Percentiles rank a stretch among this genome's conserved stretches.
phyloP scores from a whole-genome alignment of 306 rosid species.

The Acacia confusa region DNA sequence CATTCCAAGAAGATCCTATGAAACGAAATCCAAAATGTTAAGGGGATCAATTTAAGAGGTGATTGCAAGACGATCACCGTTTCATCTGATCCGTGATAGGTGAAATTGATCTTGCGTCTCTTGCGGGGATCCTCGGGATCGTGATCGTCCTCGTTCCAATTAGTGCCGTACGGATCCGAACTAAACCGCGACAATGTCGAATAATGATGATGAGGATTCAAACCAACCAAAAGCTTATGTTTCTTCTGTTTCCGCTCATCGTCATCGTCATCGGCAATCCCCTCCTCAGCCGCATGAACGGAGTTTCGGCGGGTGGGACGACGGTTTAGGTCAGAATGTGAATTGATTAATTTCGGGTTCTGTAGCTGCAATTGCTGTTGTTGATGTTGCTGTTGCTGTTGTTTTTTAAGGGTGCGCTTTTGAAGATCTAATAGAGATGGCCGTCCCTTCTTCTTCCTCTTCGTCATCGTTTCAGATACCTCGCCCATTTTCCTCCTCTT shows the following conservation, averaged over 20 bases:
- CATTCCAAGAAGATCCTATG: not conserved
- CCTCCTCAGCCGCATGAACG: constrained; percentile 17
- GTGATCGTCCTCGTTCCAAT: constrained; percentile 37
- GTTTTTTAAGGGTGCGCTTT: constrained; percentile 73
- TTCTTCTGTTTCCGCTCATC: constrained; percentile 73
- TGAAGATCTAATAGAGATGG: constrained; percentile 98
- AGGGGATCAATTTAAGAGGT: constrained; percentile 3
- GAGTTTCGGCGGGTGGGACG: constrained; percentile 35
- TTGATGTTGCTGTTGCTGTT: constrained; percentile 49
- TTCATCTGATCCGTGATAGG: constrained; percentile 47
- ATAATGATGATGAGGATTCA: constrained; percentile 48
- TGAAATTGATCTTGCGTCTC: constrained; percentile 51
- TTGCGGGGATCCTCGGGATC: constrained; percentile 56
- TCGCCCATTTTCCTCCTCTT: constrained; percentile 68
- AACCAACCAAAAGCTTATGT: constrained; percentile 66
- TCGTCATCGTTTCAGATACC: constrained; percentile 62
- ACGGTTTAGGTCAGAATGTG: constrained; percentile 37
- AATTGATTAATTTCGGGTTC: constrained; percentile 40
- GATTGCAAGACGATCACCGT: constrained; percentile 42
- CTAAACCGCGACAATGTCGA: constrained; percentile 50
- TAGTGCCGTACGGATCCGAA: constrained; percentile 35
- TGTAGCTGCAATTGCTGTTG: constrained; percentile 24
- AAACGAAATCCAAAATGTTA: not conserved
- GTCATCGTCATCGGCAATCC: constrained; percentile 47
- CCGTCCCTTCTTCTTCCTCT: constrained; percentile 94